Evolutionary conservation across 805 yeast species (phyloP).

Genomic region (Pichia insulana): DNA sequence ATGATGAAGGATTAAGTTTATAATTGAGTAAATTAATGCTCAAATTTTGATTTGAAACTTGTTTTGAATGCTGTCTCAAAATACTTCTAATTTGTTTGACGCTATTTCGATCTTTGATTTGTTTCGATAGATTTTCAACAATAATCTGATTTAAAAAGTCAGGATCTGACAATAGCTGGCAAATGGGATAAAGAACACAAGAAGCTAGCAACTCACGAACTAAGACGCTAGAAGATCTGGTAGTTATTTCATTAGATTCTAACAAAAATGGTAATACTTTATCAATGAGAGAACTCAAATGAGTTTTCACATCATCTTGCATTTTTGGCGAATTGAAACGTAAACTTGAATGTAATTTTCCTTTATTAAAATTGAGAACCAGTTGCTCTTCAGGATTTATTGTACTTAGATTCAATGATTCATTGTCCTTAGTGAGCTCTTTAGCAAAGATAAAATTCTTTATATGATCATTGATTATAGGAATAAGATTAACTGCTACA

Average conservation of each 20-base stretch:
- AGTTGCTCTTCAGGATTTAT: slow-evolving; percentile 20
- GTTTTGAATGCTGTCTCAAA: slow-evolving; percentile 51
- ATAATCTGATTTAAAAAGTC: slow-evolving; percentile 69
- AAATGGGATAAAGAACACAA: slow-evolving; percentile 45
- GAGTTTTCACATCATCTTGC: slow-evolving; percentile 37
- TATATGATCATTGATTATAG: slow-evolving; percentile 60
- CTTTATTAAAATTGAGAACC: slow-evolving; percentile 38
- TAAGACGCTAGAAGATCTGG: slow-evolving; percentile 41
- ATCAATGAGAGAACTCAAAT: slow-evolving; percentile 37
- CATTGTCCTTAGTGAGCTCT: slow-evolving; percentile 26
- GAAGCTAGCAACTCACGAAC: slow-evolving; percentile 56
- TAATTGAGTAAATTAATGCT: neutral
- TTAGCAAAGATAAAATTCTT: slow-evolving; percentile 38
- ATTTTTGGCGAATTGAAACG: slow-evolving; percentile 28
- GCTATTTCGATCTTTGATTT: slow-evolving; percentile 64
- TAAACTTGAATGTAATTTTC: slow-evolving; percentile 53
- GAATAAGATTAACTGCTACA: slow-evolving; percentile 49
- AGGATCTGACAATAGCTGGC: slow-evolving; percentile 51
- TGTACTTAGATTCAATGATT: slow-evolving; percentile 9
- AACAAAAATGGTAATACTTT: slow-evolving; percentile 43
- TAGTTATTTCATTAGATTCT: slow-evolving; percentile 36
- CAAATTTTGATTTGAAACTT: neutral
- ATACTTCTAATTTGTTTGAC: slow-evolving; percentile 66
- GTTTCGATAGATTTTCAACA: slow-evolving; percentile 49
- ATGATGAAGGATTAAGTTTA: slow-evolving; percentile 21